Conservation (phyloP, 106 monocot species). For the Posidonia australis region DNA sequence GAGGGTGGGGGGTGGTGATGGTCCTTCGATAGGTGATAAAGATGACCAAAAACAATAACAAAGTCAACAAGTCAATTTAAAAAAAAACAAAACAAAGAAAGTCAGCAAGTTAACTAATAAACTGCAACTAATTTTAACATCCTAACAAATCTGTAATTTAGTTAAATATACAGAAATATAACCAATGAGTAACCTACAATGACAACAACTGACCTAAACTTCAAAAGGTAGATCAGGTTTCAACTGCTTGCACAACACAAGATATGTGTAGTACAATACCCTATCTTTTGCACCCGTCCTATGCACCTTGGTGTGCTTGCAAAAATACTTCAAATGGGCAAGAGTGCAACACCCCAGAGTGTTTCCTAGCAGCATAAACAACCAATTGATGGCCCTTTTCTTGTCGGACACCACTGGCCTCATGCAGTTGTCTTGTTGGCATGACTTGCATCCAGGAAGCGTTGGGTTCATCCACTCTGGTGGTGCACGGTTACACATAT, state of each 20-base stretch:
- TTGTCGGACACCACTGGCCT: slow-evolving; percentile 17
- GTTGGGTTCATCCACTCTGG: slow-evolving; percentile 18
- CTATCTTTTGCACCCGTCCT: slow-evolving; percentile 31
- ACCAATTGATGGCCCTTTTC: slow-evolving; percentile 34
- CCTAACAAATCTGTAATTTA: too few species aligned
- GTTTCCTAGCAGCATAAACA: slow-evolving; percentile 39
- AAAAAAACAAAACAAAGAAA: too few species aligned
- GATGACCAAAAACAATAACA: too few species aligned
- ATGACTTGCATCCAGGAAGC: slow-evolving; percentile 12
- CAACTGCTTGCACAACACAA: slow-evolving; percentile 28
- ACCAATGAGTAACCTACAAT: too few species aligned
- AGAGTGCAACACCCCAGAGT: slow-evolving; percentile 23
- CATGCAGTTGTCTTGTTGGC: slow-evolving; percentile 17
- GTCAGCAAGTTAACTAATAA: too few species aligned
- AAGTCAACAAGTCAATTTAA: too few species aligned
- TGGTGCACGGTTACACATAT: slow-evolving; percentile 20
- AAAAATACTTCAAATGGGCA: slow-evolving; percentile 36
- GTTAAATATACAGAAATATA: too few species aligned
- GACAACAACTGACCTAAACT: too few species aligned
- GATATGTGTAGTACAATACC: slow-evolving; percentile 17
- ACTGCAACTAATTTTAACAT: too few species aligned
- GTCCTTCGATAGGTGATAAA: too few species aligned
- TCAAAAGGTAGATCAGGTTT: too few species aligned
- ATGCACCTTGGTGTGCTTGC: slow-evolving; percentile 19
- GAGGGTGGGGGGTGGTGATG: too few species aligned